Base-by-base conservation (phyloP, 176 grass and related monocot genomes). In the Metroxylon sagu region DNA sequence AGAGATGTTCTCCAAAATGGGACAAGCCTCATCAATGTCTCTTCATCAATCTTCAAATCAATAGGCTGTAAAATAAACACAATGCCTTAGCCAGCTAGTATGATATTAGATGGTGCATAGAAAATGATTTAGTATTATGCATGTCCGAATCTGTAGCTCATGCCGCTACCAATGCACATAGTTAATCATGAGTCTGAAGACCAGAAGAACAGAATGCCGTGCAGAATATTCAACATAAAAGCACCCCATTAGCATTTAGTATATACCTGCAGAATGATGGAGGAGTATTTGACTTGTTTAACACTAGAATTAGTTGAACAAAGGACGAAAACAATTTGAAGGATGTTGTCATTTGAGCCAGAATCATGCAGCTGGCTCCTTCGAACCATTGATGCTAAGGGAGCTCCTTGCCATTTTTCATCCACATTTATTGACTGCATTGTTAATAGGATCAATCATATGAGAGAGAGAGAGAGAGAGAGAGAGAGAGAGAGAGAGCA, bases 1-100 rank as follows among this genome's bases (percentile, higher is more conserved):
- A 93, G 79, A 31, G 88, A 87, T 65, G 80, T 75, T 84, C 88
- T 93, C 83, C 79, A 87, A 66, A 87, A 93, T 64, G 83, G 88
- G 57, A 93, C 83, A 78, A 93, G 84, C 80, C 76, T 93, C 83
- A 93, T 93, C 60, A 93, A 67, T 25, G 88, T 93, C 71, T 79
- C 84, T 75, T 93, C 83, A 67, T 87, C 88, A 77, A 93, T 54
- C 67, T 84, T 93, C 53, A 87, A 61, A 78, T 93, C 88, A 65
- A 93, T 69, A 54, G 88, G 88, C 88, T 93, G 77, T 26, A 62
- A 65, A 53, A 63, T 35, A 19, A 43, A 72, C 51, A 50, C 43
- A 52, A 17, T 72, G 21, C 52, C 31, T 62, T 72, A 60, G 10
- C 50, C 77, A 14, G 39, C 39, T 64, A 18, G 26, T 43, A 43